Conservation (phyloP, 2,329 filamentous ascomycete genomes). For the Aquanectria penicillioides region DNA sequence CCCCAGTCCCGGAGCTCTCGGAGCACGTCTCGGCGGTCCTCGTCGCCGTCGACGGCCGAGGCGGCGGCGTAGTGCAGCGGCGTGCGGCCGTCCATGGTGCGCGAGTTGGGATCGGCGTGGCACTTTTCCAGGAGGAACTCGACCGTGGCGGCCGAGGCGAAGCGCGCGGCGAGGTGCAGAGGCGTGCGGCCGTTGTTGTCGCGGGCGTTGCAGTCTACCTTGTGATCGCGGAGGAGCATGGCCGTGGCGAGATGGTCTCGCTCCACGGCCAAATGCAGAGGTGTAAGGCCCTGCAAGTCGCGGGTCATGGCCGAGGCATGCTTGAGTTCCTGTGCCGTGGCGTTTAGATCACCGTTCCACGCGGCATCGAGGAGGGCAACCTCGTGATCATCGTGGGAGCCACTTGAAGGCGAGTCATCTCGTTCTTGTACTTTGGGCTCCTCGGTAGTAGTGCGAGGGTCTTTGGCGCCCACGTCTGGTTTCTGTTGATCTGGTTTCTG, state of each 20-base stretch:
- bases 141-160: constrained; percentile 42
- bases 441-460: too few relatives aligned
- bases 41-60: constrained; percentile 42
- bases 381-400: constrained; percentile 25
- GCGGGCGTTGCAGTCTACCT: constrained; percentile 38
- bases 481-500: not conserved
- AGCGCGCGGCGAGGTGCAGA: constrained; percentile 45
- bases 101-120: constrained; percentile 41
- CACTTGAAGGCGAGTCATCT: not conserved
- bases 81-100: constrained; percentile 43
- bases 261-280: constrained; percentile 45
- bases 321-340: constrained; percentile 37
- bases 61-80: constrained; percentile 47
- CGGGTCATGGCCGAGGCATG: constrained; percentile 38
- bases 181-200: constrained; percentile 45
- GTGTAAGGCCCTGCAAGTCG: constrained; percentile 43
- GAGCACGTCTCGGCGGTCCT: constrained; percentile 45
- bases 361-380: constrained; percentile 44
- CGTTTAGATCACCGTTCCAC: constrained; percentile 46
- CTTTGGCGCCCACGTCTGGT: not conserved
- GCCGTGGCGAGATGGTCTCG: constrained; percentile 46
- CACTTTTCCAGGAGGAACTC: constrained; percentile 46
- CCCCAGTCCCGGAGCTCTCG: constrained; percentile 42
- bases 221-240: constrained; percentile 46
- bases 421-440: not conserved